A percentile compares a stretch with the other conserved stretches of the same genome.
These are phyloP conservation scores for Eucalyptus cladocalyx DNA, from an alignment of 345 rosid species.

Conservation along the genomic window DNA sequence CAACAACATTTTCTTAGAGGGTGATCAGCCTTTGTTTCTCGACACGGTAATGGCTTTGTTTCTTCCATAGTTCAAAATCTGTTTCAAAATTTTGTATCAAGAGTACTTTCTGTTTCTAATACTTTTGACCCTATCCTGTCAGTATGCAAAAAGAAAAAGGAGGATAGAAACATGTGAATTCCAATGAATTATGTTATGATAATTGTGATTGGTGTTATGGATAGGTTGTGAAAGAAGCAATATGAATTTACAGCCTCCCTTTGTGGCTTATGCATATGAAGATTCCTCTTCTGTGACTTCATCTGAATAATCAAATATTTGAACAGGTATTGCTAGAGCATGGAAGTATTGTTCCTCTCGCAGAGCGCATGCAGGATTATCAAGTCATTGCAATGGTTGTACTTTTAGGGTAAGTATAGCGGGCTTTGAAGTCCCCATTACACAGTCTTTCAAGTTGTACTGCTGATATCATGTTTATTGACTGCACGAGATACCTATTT, in stretches of 20 bases:
- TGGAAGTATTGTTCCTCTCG: slow-evolving; percentile 26
- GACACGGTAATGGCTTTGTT: slow-evolving; percentile 42
- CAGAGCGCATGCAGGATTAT: slow-evolving; percentile 63
- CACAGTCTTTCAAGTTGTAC: background rate
- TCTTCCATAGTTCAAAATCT: background rate
- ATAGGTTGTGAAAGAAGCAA: background rate
- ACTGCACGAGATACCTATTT: background rate
- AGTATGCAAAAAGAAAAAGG: background rate
- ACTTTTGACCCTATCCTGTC: background rate
- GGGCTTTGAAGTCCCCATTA: background rate
- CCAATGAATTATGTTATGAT: background rate
- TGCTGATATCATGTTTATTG: background rate
- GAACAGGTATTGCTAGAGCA: slow-evolving; percentile 62
- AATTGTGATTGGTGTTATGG: background rate
- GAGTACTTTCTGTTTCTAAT: background rate
- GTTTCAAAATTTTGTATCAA: background rate
- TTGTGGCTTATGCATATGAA: background rate
- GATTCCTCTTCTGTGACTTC: background rate
- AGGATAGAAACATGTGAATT: background rate
- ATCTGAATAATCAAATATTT: background rate
- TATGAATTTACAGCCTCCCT: background rate
- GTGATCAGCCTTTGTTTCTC: slow-evolving; percentile 55
- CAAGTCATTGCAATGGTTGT: slow-evolving; percentile 80
- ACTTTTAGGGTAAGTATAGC: slow-evolving; percentile 46
- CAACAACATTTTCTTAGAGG: slow-evolving; percentile 51